Base-by-base conservation (phyloP, 441 rosid genomes). In the Euphorbia celastroides region DNA sequence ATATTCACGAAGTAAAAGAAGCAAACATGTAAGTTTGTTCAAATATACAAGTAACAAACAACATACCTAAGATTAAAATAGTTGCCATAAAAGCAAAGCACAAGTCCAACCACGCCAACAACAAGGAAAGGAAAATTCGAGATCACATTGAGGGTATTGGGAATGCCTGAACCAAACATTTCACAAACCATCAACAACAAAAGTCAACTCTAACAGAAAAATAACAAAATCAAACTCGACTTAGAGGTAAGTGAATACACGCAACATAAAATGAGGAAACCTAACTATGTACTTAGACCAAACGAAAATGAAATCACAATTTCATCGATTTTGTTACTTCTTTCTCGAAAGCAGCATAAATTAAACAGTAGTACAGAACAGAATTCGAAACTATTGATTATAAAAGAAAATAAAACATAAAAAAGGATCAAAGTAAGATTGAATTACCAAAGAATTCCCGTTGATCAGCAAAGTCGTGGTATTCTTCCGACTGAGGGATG, bases 111-210 rank as follows among this genome's bases (percentile, higher is more conserved):
- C 16, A 90, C 69, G 32, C 98, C 98, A 56, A 90, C 72, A 36
- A 90, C 79, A 67, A 93, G 90, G 86, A 93, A 90, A 20, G 98
- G 98, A 57, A 93, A 87, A 80, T 93, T 90, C 23, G 97, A 90
- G 65, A 93, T 65, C 62, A 90, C 97, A 67, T 93, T 84, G 50
- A 90, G 65, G 25, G 81, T 69, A 75, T 90, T 90, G 44, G 97
- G 98, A 70, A 88, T 90, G 30, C 97, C 98, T 93, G 83, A 68
- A 73, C 17, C 11, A 65, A 44, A 23, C 5, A 50, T 60, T 2
- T 12, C 9, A 51, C 3, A 60, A 48, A 38, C 12, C 22, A 57
- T 57, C 2, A 51, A 23, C 8, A 2, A 44, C n/a, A 31, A 8
- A 57, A 52, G 10, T 13, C 41, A 55, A 69, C 31, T 36, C 9